Percentiles rank a stretch among this genome's conserved stretches.
phyloP scores from a whole-genome alignment of 208 protist genomes.

The Leishmania lainsoni region DNA sequence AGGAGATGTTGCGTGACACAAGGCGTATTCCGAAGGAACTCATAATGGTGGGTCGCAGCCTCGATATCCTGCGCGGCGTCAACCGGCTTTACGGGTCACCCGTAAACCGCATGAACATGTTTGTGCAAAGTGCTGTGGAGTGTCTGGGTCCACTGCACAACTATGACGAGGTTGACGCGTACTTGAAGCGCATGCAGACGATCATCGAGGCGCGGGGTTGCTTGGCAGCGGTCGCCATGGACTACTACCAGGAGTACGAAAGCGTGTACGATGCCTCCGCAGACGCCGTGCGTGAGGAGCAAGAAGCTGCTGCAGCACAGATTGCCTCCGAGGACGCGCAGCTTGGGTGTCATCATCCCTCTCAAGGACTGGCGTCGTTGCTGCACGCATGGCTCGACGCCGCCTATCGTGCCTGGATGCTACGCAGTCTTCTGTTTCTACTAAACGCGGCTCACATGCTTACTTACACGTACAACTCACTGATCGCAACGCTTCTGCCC shows the following conservation, averaged over 20 bases:
- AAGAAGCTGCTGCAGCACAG: constrained; percentile 43
- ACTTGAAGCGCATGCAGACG: constrained; percentile 42
- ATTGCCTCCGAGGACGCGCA: constrained; percentile 27
- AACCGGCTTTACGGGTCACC: constrained; percentile 85
- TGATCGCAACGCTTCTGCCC: constrained; percentile 25
- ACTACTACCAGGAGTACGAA: constrained; percentile 24
- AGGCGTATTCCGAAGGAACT: constrained; percentile 72
- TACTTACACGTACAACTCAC: constrained; percentile 46
- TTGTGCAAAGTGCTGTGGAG: constrained; percentile 62
- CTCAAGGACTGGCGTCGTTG: neutral
- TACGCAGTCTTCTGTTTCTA: constrained; percentile 42
- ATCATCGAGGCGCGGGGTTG: constrained; percentile 12
- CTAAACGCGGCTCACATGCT: constrained; percentile 41
- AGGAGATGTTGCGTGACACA: constrained; percentile 55
- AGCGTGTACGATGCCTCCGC: constrained; percentile 60
- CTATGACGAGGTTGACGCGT: constrained; percentile 56
- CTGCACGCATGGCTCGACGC: constrained; percentile 18
- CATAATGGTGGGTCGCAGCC: constrained; percentile 66
- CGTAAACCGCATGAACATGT: constrained; percentile 81
- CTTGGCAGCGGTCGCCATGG: constrained; percentile 7
- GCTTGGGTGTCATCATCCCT: neutral
- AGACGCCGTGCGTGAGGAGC: constrained; percentile 30
- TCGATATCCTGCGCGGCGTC: constrained; percentile 81
- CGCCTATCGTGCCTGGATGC: constrained; percentile 39
- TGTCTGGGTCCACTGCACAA: constrained; percentile 60